These are phyloP conservation scores for Macrolepiota fuliginosa DNA, from an alignment of 768 basidiomycete genomes.

Conservation along the genomic window DNA sequence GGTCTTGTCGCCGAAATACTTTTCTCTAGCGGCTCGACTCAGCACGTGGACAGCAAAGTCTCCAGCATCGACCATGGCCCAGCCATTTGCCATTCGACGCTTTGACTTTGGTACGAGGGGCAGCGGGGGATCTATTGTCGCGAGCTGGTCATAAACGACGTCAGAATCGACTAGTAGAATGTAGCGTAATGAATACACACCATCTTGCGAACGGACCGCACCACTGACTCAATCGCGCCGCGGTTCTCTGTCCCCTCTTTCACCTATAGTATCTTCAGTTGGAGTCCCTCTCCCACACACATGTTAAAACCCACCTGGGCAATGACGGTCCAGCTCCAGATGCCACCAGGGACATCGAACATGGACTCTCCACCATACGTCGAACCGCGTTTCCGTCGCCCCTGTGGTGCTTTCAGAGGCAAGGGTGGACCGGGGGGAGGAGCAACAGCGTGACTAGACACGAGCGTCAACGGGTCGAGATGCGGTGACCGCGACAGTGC, in stretches of 20 bases:
- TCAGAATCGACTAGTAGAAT: neutral
- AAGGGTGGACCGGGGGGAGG: constrained; percentile 58
- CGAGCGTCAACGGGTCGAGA: constrained; percentile 58
- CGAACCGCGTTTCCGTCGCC: constrained; percentile 60
- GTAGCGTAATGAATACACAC: constrained; percentile 37
- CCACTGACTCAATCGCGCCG: constrained; percentile 74
- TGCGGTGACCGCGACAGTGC: constrained; percentile 62
- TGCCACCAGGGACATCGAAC: constrained; percentile 42
- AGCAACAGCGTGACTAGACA: constrained; percentile 49
- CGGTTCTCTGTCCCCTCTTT: constrained; percentile 83
- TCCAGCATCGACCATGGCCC: constrained; percentile 84
- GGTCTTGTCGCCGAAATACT: constrained; percentile 50
- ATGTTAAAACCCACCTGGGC: constrained; percentile 52
- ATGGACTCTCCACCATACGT: constrained; percentile 66
- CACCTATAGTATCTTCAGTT: constrained; percentile 46
- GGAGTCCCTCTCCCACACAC: neutral
- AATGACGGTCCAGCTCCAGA: constrained; percentile 79
- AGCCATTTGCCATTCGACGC: constrained; percentile 61
- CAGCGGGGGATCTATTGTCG: constrained; percentile 55
- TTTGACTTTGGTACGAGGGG: constrained; percentile 62
- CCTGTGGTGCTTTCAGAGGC: constrained; percentile 55
- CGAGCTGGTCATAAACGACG: constrained; percentile 39
- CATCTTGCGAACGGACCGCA: constrained; percentile 66
- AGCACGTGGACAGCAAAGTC: constrained; percentile 78
- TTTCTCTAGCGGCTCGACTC: constrained; percentile 61